Conservation (phyloP, 2,329 filamentous ascomycete species). For the Didymella glomerata region DNA sequence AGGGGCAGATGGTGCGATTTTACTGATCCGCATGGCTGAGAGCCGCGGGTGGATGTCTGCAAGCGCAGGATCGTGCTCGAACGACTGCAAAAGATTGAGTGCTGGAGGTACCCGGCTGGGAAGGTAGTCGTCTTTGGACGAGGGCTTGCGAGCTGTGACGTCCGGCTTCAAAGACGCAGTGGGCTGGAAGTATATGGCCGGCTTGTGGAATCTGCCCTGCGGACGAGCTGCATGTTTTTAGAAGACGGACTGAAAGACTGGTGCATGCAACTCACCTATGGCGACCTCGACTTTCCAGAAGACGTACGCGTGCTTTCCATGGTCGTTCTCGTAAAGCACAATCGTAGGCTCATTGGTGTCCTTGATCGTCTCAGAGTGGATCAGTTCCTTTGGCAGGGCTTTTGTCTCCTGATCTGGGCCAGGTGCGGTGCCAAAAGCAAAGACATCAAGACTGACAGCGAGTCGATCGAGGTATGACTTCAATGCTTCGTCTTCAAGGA, state of each 20-base stretch:
- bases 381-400: conserved; percentile 60
- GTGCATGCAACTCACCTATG: conserved; percentile 37
- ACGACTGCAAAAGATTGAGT: conserved; percentile 79
- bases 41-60: conserved; percentile 70
- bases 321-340: conserved; percentile 39
- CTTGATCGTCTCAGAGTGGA: conserved; percentile 61
- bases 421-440: conserved; percentile 64
- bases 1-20: conserved; percentile 73
- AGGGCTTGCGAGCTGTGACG: conserved; percentile 54
- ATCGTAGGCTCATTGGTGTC: conserved; percentile 43
- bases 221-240: conserved; percentile 47
- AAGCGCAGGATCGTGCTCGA: conserved; percentile 71
- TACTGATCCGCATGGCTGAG: conserved; percentile 76
- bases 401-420: conserved; percentile 50
- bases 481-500: conserved; percentile 65
- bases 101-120: conserved; percentile 73
- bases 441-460: conserved; percentile 72
- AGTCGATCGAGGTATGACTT: conserved; percentile 68
- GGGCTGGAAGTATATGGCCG: conserved; percentile 70
- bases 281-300: conserved; percentile 52
- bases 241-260: neutral
- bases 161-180: conserved; percentile 64
- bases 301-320: conserved; percentile 43
- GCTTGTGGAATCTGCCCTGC: conserved; percentile 70
- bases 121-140: conserved; percentile 68